Conservation (phyloP, 2,329 filamentous ascomycete species). For the Pochonia chlamydosporia region DNA sequence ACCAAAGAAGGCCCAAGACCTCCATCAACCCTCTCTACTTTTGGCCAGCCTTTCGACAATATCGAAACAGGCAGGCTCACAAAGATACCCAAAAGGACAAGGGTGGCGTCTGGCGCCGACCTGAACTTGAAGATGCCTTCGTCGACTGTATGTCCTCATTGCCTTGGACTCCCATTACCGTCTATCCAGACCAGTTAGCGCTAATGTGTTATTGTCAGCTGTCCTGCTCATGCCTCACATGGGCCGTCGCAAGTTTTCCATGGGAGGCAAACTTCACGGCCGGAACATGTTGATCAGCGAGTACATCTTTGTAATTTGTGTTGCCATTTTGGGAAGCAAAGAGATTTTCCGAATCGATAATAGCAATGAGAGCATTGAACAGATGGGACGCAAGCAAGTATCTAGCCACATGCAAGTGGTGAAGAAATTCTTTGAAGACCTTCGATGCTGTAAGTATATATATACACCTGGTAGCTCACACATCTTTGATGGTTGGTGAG, state of each 20-base stretch:
- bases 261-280: constrained; percentile 57
- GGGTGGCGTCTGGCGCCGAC: constrained; percentile 46
- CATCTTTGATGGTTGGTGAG: neutral
- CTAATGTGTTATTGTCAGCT: constrained; percentile 33
- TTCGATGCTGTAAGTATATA: constrained; percentile 53
- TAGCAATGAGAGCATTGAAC: constrained; percentile 36
- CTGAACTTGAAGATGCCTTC: constrained; percentile 60
- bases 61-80: constrained; percentile 58
- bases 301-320: constrained; percentile 49
- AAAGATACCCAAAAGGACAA: constrained; percentile 56
- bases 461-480: neutral
- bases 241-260: constrained; percentile 61
- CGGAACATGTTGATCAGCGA: constrained; percentile 66
- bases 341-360: constrained; percentile 38
- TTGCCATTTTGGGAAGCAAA: constrained; percentile 33
- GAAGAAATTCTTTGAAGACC: constrained; percentile 58
- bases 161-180: constrained; percentile 14
- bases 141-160: constrained; percentile 50
- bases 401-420: constrained; percentile 67
- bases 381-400: constrained; percentile 57
- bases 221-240: constrained; percentile 61
- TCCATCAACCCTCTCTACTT: constrained; percentile 54
- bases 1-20: constrained; percentile 28
- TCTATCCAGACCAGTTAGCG: no score
- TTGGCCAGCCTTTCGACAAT: constrained; percentile 58